A percentile compares a stretch with the other conserved stretches of the same genome.
phyloP scores from a whole-genome alignment of 805 yeast genomes.

The Candida suzukii region DNA sequence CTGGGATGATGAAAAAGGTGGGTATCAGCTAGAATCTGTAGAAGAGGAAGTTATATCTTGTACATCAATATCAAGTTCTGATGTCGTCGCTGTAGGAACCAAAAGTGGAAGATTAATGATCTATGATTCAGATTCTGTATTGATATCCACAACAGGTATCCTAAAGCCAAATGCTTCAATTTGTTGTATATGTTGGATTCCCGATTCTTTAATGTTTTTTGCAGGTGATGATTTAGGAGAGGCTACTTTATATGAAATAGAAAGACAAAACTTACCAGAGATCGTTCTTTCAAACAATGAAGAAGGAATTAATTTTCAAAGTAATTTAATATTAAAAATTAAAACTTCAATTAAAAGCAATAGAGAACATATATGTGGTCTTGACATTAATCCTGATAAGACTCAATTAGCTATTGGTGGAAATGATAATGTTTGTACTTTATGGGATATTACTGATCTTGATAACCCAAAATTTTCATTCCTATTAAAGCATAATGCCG shows the following conservation, averaged over 20 bases:
- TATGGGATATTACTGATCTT: conserved; percentile 58
- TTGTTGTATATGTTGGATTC: conserved; percentile 58
- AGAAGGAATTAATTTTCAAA: too few species aligned
- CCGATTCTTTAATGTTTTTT: conserved; percentile 34
- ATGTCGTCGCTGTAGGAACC: conserved; percentile 48
- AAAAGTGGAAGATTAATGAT: conserved; percentile 46
- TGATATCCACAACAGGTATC: conserved; percentile 11
- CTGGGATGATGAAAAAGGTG: conserved; percentile 52
- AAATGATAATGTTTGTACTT: conserved; percentile 71
- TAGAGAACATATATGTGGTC: conserved; percentile 58
- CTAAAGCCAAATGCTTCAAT: conserved; percentile 33
- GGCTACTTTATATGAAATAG: conserved; percentile 35
- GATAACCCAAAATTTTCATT: conserved; percentile 37
- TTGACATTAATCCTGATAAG: conserved; percentile 49
- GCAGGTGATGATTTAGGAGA: conserved; percentile 65
- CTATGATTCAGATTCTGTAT: conserved; percentile 24
- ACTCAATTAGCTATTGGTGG: conserved; percentile 72
- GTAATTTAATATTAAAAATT: conserved; percentile 1
- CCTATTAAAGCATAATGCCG: conserved; percentile 65
- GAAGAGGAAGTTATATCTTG: conserved; percentile 43
- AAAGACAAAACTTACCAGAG: conserved; percentile 3
- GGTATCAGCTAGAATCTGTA: conserved; percentile 34
- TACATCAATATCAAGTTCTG: conserved; percentile 46
- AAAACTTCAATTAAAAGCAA: conserved; percentile 30
- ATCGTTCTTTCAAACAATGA: conserved; percentile 11